phyloP scores from a whole-genome alignment of 805 yeast species.

The Kazachstania taianensis region DNA sequence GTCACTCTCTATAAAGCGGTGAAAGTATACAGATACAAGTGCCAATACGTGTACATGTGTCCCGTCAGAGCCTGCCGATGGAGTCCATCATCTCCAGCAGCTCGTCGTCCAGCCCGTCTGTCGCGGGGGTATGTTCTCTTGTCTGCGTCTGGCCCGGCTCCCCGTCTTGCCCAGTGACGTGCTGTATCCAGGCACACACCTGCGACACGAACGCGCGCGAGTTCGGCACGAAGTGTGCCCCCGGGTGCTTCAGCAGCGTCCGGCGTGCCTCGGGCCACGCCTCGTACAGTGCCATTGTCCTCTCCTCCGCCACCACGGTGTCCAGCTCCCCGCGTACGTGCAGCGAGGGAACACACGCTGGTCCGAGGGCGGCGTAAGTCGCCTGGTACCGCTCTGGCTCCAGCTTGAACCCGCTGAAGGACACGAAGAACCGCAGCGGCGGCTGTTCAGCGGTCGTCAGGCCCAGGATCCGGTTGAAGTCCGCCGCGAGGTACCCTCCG shows the following conservation, averaged over 20 bases:
- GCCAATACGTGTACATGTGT: no score
- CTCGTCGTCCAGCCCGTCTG: conserved; percentile 24
- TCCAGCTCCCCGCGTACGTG: conserved; percentile 85
- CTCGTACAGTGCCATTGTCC: conserved; percentile 50
- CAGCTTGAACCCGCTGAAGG: conserved; percentile 56
- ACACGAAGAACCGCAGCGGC: conserved; percentile 54
- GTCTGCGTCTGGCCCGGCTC: conserved; percentile 3
- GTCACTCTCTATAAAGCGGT: no score
- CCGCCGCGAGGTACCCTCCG: conserved; percentile 50
- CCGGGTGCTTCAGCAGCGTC: conserved; percentile 66
- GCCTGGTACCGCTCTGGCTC: conserved; percentile 19
- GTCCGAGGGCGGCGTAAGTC: conserved; percentile 9
- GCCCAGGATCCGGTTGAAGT: conserved; percentile 36
- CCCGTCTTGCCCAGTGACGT: conserved; percentile 1
- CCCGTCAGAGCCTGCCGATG: conserved; percentile 24
- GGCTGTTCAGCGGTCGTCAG: conserved; percentile 33
- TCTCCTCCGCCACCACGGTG: conserved; percentile 68
- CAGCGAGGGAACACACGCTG: conserved; percentile 33
- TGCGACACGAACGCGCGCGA: conserved; percentile 38
- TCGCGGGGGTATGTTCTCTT: neutral
- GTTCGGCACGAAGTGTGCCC: conserved; percentile 95
- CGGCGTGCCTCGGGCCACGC: conserved; percentile 36
- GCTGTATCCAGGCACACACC: conserved; percentile 28
- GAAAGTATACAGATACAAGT: no score
- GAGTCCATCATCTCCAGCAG: conserved; percentile 32